These are phyloP conservation scores for Quercus engelmannii DNA, from an alignment of 306 rosid species.

Conservation along the genomic window DNA sequence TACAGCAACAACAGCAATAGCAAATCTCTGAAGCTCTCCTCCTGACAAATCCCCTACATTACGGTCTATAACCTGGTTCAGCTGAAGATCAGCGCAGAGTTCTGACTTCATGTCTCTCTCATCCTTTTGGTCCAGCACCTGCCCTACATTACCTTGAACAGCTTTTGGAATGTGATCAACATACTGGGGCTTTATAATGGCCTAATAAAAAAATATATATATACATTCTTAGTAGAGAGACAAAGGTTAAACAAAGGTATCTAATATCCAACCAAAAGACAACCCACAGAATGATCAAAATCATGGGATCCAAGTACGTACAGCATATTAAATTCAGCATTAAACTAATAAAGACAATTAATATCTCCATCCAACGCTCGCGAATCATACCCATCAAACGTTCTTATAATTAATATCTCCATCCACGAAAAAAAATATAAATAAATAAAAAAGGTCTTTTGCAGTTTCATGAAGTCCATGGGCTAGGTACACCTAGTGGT, in stretches of 20 bases:
- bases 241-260: not conserved
- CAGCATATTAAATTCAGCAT: not conserved
- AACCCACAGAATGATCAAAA: not conserved
- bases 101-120: constrained; percentile 69
- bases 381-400: not conserved
- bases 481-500: not conserved
- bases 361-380: not conserved
- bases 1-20: constrained; percentile 94
- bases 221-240: not conserved
- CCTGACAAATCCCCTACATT: constrained; percentile 96
- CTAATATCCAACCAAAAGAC: not conserved
- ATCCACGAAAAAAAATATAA: not conserved
- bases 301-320: not conserved
- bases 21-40: constrained; percentile 98
- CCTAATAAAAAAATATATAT: constrained; percentile 36
- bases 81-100: constrained; percentile 80
- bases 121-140: constrained; percentile 84
- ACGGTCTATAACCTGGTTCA: constrained; percentile 92
- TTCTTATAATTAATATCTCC: not conserved
- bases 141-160: constrained; percentile 95
- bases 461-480: not conserved
- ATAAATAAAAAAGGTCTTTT: not conserved
- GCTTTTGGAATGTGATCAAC: constrained; percentile 98
- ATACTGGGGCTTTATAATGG: constrained; percentile 96
- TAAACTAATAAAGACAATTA: not conserved